phyloP scores from a whole-genome alignment of 2,329 filamentous ascomycete species.

The Claviceps cyperi region DNA sequence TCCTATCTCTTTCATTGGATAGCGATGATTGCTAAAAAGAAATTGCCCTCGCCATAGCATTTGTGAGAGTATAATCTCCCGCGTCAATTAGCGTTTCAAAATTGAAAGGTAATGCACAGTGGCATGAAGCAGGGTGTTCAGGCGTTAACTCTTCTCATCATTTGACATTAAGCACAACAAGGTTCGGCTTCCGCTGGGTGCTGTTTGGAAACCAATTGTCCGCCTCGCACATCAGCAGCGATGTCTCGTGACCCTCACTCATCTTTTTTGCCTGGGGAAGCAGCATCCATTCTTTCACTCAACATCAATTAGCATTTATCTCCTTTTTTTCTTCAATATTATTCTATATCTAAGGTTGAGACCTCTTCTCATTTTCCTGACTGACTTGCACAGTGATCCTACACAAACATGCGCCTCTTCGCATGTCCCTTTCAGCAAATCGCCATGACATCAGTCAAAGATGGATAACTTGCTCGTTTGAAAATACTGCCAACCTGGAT shows the following conservation, averaged over 20 bases:
- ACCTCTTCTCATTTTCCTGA: not conserved
- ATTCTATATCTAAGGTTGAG: too few species aligned
- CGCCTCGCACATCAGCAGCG: not conserved
- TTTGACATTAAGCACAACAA: not conserved
- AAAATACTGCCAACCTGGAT: slow-evolving; percentile 2
- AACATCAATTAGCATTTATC: not conserved
- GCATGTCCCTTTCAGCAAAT: not conserved
- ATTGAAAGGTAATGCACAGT: not conserved
- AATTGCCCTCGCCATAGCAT: slow-evolving; percentile 3
- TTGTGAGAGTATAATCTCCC: slow-evolving; percentile 2
- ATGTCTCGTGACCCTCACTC: not conserved
- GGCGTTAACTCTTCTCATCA: not conserved
- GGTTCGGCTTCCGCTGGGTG: not conserved
- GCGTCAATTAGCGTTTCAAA: not conserved
- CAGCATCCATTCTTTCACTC: not conserved
- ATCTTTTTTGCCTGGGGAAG: not conserved
- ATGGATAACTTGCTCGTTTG: slow-evolving; percentile 2
- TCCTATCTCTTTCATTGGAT: not conserved
- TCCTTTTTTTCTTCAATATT: too few species aligned
- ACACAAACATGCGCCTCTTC: not conserved
- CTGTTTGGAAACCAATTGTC: not conserved
- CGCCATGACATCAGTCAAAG: not conserved
- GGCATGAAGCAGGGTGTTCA: not conserved
- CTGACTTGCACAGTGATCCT: not conserved
- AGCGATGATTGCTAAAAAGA: not conserved